Conservation (phyloP, 2,329 filamentous ascomycete species). For the Coniella lustricola region DNA sequence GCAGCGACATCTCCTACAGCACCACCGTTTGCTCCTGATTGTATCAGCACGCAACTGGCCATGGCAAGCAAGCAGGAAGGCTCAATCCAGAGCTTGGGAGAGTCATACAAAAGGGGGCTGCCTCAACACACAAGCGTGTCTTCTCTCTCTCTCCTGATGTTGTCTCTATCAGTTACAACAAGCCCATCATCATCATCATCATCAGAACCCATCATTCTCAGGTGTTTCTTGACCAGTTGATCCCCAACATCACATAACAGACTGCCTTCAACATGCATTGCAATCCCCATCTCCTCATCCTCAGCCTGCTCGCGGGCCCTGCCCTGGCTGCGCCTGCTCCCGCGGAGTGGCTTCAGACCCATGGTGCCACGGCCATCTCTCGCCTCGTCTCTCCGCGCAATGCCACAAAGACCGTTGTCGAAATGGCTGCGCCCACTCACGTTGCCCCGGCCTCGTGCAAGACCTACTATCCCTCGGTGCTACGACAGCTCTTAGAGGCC, state of each 20-base stretch:
- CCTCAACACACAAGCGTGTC: no score
- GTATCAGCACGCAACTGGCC: no score
- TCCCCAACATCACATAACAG: neutral
- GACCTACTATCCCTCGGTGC: slow-evolving; percentile 13
- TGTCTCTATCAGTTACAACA: no score
- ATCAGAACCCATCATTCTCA: no score
- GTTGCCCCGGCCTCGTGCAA: slow-evolving; percentile 10
- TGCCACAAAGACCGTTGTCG: neutral
- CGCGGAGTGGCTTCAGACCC: neutral
- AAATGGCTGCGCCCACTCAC: slow-evolving; percentile 7
- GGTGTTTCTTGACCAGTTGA: neutral
- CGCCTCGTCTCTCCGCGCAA: neutral
- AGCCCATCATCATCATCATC: no score
- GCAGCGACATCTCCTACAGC: no score
- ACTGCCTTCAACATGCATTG: slow-evolving; percentile 6
- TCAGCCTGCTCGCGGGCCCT: slow-evolving; percentile 3
- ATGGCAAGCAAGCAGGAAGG: no score
- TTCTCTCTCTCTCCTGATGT: no score
- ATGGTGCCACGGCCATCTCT: neutral
- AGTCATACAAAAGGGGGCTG: no score
- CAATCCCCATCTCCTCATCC: neutral
- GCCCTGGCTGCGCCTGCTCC: slow-evolving; percentile 2
- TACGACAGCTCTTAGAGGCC: slow-evolving; percentile 12
- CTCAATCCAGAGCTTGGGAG: no score
- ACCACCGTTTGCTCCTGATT: no score